A percentile compares a stretch with the other conserved stretches of the same genome.
Conservation (phyloP, 495 filamentous ascomycete genomes). For the Acidomyces sp. region DNA sequence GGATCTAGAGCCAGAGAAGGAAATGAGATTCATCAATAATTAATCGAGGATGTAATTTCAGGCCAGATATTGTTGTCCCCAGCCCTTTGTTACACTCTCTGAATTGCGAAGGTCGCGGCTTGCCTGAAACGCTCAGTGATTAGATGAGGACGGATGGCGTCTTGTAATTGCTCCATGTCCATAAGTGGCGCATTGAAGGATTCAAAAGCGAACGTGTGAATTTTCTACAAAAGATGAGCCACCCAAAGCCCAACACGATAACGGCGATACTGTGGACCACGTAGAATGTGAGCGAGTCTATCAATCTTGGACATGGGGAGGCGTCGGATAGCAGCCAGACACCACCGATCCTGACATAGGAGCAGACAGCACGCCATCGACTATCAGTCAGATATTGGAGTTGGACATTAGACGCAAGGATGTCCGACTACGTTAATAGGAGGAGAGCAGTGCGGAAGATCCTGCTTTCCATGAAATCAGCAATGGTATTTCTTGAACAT, state of each 20-base stretch:
- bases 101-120: constrained; percentile 30
- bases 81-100: constrained; percentile 33
- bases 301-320: constrained; percentile 10
- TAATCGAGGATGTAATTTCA: constrained; percentile 24
- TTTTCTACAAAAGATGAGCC: constrained; percentile 27
- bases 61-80: constrained; percentile 25
- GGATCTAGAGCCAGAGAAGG: constrained; percentile 42
- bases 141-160: constrained; percentile 35
- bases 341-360: constrained; percentile 39
- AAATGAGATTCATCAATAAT: constrained; percentile 24
- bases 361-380: constrained; percentile 44
- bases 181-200: constrained; percentile 44
- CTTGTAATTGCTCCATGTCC: constrained; percentile 45
- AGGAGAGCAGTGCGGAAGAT: constrained; percentile 39
- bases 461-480: constrained; percentile 26
- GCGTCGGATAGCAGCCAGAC: constrained; percentile 27
- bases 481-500: constrained; percentile 21
- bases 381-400: constrained; percentile 35
- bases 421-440: constrained; percentile 42
- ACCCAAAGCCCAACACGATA: constrained; percentile 33
- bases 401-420: constrained; percentile 37
- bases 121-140: constrained; percentile 28
- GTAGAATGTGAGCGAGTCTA: constrained; percentile 23
- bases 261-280: constrained; percentile 36
- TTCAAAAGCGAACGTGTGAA: constrained; percentile 35